Percentiles rank a stretch among this genome's conserved stretches.
Conservation (phyloP, 208 protist genomes). For the Giardia duodenalis region DNA sequence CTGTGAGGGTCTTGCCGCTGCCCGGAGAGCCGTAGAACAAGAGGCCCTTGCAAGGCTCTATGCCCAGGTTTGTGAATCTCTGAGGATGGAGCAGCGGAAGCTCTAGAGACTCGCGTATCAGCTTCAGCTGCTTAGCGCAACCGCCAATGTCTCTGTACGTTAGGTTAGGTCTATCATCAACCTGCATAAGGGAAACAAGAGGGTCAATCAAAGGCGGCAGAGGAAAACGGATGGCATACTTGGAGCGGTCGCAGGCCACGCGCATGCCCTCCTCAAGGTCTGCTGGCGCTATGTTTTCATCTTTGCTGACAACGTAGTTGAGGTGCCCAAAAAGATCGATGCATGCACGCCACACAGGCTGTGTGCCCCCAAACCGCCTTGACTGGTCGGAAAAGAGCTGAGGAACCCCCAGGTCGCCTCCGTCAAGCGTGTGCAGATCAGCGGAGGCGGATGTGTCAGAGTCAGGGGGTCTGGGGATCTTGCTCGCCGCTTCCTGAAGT, state of each 20-base stretch:
- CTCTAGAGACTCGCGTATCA: conserved; percentile 97
- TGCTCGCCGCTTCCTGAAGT: too few species aligned
- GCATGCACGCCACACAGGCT: conserved; percentile 63
- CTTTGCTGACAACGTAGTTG: conserved; percentile 97
- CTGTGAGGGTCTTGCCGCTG: conserved; percentile 95
- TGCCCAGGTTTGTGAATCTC: conserved; percentile 89
- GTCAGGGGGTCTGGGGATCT: too few species aligned
- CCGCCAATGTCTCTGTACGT: conserved; percentile 99
- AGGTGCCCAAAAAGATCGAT: conserved; percentile 87
- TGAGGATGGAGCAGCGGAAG: conserved; percentile 96
- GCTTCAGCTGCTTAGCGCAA: conserved; percentile 95
- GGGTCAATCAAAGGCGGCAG: conserved; percentile 98
- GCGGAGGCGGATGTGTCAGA: background rate
- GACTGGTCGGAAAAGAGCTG: too few species aligned
- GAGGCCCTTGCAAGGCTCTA: conserved; percentile 98
- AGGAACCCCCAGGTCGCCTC: background rate
- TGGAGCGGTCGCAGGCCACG: conserved; percentile 68
- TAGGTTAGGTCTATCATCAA: conserved; percentile 86
- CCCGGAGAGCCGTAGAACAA: conserved; percentile 96
- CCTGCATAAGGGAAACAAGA: conserved; percentile 98
- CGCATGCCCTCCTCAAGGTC: conserved; percentile 99
- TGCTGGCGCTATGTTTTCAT: conserved; percentile 84
- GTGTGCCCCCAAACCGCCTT: too few species aligned
- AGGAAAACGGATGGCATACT: conserved; percentile 97
- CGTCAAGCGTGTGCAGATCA: background rate